Evolutionary conservation across 345 rosid species (phyloP), one percentile per base, ranked within the genome.

Genomic region (Alliaria petiolata): DNA sequence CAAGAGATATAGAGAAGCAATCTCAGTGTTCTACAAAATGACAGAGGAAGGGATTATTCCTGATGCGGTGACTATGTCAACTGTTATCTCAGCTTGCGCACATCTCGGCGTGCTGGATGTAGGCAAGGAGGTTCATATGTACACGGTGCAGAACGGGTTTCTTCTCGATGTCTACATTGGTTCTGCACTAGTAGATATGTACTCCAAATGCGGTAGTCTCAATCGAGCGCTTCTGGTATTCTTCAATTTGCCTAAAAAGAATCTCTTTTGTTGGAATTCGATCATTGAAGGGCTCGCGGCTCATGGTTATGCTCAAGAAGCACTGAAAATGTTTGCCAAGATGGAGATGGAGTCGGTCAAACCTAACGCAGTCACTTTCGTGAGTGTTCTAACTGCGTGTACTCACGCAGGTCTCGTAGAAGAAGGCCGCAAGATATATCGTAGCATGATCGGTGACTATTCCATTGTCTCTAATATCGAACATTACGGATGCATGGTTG

Each of bases 191-290:
- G 76, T 90, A 26, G 91, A 92, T 75, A 90, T 90, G 96, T 92
- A 92, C 52, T 87, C 96, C 1, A 92, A 92, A 78, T 89, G 98
- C 11, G 96, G 96, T 31, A 80, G 79, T 72, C 71, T 88, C 42
- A 87, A 84, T 11, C 78, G 55, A 44, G 89, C 96, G 5, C 88
- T 86, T 22, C 20, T 86, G 33, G 84, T 85, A 19, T 90, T 92
- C 85, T 83, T 81, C 68, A 89, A 92, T 74, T 78, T 92, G 76
- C 79, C 10, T 14, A 82, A 81, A 54, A 92, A 81, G 72, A 89
- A 86, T 71, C 79, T 90, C 20, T 92, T 85, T 71, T 92, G 96
- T 66, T 92, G 96, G 96, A 92, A 88, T 71, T 71, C 98, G 0
- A 59, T 88, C 70, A 89, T 92, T 45, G 96, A 90, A 65, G 92